These are phyloP conservation scores for Plicaturopsis crispa DNA, from an alignment of 768 basidiomycete genomes.

Conservation along the genomic window DNA sequence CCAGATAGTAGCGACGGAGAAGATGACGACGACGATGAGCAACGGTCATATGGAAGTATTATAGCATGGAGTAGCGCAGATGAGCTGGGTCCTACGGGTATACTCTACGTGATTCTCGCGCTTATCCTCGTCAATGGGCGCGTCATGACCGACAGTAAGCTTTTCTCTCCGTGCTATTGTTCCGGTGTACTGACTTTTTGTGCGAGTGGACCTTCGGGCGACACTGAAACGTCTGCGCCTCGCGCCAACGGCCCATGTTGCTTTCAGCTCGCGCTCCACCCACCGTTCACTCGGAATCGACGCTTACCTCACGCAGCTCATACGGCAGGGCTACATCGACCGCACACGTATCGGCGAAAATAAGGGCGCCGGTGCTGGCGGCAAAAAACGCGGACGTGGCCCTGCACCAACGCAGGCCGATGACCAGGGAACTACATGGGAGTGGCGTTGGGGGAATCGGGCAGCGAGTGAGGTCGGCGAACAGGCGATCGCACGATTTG, in stretches of 20 bases:
- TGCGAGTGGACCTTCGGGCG: slow-evolving; percentile 61
- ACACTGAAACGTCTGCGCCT: slow-evolving; percentile 68
- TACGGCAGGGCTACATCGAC: slow-evolving; percentile 76
- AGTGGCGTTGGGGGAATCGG: slow-evolving; percentile 85
- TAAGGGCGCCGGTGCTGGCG: slow-evolving; percentile 27
- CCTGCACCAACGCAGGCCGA: slow-evolving; percentile 31
- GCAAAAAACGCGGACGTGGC: slow-evolving; percentile 46
- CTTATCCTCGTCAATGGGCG: slow-evolving; percentile 80
- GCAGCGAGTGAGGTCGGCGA: slow-evolving; percentile 83
- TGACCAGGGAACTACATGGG: slow-evolving; percentile 36
- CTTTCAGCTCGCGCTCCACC: slow-evolving; percentile 42
- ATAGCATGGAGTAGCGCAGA: slow-evolving; percentile 66
- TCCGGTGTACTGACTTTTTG: slow-evolving; percentile 1
- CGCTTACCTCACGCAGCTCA: slow-evolving; percentile 52
- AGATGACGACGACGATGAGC: slow-evolving; percentile 41
- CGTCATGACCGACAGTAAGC: slow-evolving; percentile 67
- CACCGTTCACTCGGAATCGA: slow-evolving; percentile 53
- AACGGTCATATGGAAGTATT: slow-evolving; percentile 55
- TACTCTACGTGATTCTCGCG: slow-evolving; percentile 76
- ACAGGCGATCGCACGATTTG: slow-evolving; percentile 60
- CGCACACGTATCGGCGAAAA: slow-evolving; percentile 44
- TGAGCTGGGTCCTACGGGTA: slow-evolving; percentile 61
- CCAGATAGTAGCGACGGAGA: slow-evolving; percentile 39
- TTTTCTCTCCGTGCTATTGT: neutral
- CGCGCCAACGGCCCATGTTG: slow-evolving; percentile 36